Conservation (phyloP, 495 filamentous ascomycete genomes). For the Clohesyomyces aquaticus region DNA sequence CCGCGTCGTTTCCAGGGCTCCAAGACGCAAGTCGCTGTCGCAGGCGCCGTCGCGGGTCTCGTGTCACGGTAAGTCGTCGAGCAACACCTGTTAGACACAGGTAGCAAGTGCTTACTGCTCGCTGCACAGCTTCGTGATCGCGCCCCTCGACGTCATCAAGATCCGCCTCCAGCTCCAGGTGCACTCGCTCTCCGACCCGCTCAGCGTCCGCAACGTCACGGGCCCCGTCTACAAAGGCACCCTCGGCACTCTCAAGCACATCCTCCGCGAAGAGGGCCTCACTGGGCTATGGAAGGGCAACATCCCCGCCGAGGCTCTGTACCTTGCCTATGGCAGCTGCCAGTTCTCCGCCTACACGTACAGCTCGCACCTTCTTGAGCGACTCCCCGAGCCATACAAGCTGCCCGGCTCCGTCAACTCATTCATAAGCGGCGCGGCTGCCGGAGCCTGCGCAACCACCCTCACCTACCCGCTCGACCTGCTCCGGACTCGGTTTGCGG, state of each 20-base stretch:
- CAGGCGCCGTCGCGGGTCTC: constrained; percentile 85
- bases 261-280: constrained; percentile 77
- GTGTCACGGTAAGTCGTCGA: constrained; percentile 68
- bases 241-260: constrained; percentile 71
- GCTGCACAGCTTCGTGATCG: constrained; percentile 74
- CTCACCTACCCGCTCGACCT: constrained; percentile 92
- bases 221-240: constrained; percentile 81
- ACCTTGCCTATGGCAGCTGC: constrained; percentile 81
- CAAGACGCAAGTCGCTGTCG: constrained; percentile 75
- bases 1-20: constrained; percentile 64
- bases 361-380: constrained; percentile 56
- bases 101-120: neutral
- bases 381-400: constrained; percentile 54
- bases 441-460: constrained; percentile 79
- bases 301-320: constrained; percentile 89
- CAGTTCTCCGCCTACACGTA: constrained; percentile 92
- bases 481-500: constrained; percentile 91
- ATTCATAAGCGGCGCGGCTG: constrained; percentile 79
- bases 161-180: constrained; percentile 93
- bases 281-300: constrained; percentile 97
- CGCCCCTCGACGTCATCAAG: constrained; percentile 93
- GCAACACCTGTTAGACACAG: constrained; percentile 2
- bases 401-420: constrained; percentile 64
- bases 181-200: constrained; percentile 73
- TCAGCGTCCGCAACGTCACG: constrained; percentile 54